phyloP scores from a whole-genome alignment of 768 basidiomycete species.

The Fomitopsis pulvina region DNA sequence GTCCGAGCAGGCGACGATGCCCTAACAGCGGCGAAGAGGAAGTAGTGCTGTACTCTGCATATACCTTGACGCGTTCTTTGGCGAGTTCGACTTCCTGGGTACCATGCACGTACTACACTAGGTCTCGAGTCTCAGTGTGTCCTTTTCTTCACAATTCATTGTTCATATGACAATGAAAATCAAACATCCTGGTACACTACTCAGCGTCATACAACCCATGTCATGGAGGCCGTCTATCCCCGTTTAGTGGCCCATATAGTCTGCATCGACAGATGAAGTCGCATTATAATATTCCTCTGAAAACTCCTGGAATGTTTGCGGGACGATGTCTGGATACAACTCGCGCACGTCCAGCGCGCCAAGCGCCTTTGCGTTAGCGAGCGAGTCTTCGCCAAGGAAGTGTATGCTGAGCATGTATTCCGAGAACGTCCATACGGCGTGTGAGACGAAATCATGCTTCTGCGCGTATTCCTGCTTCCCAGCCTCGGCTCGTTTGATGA shows the following conservation, averaged over 20 bases:
- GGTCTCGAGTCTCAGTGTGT: too few species aligned
- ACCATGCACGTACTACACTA: too few species aligned
- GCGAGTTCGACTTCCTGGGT: too few species aligned
- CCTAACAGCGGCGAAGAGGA: background rate
- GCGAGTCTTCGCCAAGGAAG: constrained; percentile 24
- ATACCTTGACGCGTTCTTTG: too few species aligned
- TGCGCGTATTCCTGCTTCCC: background rate
- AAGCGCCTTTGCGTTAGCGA: constrained; percentile 18
- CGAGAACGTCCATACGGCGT: background rate
- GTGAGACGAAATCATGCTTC: background rate
- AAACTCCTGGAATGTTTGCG: constrained; percentile 17
- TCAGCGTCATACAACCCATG: too few species aligned
- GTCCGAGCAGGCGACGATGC: constrained; percentile 2
- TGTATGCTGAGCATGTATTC: constrained; percentile 21
- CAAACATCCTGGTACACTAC: too few species aligned
- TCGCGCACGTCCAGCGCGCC: constrained; percentile 25
- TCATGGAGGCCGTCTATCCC: too few species aligned
- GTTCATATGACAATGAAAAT: too few species aligned
- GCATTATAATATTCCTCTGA: constrained; percentile 18
- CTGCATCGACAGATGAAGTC: background rate
- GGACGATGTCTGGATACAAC: constrained; percentile 24
- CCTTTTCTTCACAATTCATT: too few species aligned
- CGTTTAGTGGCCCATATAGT: too few species aligned
- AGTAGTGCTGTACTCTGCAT: too few species aligned
- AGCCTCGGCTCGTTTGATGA: constrained; percentile 2